Conservation (phyloP, 257 asterid species). For the Nicotiana benthamiana region DNA sequence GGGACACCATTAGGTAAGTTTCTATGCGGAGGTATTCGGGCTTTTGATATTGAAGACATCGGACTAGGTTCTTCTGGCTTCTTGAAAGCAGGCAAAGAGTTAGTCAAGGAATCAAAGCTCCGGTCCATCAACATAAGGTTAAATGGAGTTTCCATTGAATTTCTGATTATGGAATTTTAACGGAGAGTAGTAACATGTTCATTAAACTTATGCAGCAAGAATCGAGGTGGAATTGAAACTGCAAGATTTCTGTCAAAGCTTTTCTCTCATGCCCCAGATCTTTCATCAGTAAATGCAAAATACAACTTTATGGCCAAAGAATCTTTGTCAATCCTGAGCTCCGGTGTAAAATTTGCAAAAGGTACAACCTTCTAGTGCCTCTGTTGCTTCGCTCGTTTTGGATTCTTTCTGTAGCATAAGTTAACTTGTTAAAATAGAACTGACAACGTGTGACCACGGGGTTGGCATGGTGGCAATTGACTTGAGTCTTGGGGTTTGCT, state of each 20-base stretch:
- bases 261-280: constrained; percentile 38
- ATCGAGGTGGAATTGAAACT: constrained; percentile 73
- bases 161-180: not conserved
- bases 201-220: constrained; percentile 44
- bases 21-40: constrained; percentile 50
- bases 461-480: no score
- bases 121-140: constrained; percentile 70
- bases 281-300: constrained; percentile 55
- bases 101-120: constrained; percentile 40
- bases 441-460: not conserved
- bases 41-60: constrained; percentile 62
- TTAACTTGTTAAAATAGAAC: not conserved
- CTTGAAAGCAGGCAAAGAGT: constrained; percentile 35
- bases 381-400: not conserved
- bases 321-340: constrained; percentile 45
- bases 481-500: no score
- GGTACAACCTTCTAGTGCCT: constrained; percentile 28
- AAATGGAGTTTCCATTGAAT: not conserved
- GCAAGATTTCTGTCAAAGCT: constrained; percentile 63
- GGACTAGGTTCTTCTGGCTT: constrained; percentile 75
- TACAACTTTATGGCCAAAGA: constrained; percentile 69
- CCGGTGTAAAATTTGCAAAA: constrained; percentile 47
- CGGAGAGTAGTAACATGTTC: constrained; percentile 16
- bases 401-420: not conserved
- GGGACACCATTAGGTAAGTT: constrained; percentile 59